Base-by-base conservation (phyloP, 2,329 filamentous ascomycete genomes). In the Phoma sp. region DNA sequence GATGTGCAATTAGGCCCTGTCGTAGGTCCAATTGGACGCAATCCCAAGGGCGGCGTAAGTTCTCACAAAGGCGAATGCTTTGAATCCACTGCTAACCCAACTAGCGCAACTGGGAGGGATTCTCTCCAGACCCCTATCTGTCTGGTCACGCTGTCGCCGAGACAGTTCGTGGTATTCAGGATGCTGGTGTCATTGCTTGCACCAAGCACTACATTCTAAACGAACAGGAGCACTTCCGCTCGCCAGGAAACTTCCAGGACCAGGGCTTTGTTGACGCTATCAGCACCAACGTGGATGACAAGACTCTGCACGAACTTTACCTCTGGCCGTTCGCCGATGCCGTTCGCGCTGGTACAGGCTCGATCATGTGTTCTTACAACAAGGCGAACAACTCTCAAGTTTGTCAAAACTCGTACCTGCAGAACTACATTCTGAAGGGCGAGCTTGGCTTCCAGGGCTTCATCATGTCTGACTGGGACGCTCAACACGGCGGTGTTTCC, bases 371-470 rank as follows among this genome's bases (percentile, higher is more conserved):
- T 72, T 86, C 86, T 0, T 92, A 92, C 78, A 86, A 91, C 67
- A 88, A 90, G 68, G 72, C 92, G 74, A 96, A 96, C 78, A 91
- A 91, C 74, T 91, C 86, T 7, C 92, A 92, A 64, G 83, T 77
- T 19, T 95, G 91, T 76, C 89, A 94, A 68, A 95, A 95, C 78
- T 89, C 87, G 27, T 87, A 89, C 67, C 75, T 89, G 9, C 77
- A 92, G 62, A 95, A 95, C 70, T 85, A 87, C 39, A 76, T 95
- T 2, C 80, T 95, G 64, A 95, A 95, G 78, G 83, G 84, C 25
- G 90, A 95, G 75, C 81, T 94, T 0, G 90, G 89, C 37, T 94
- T 94, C 77, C 89, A 92, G 63, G 90, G 90, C 0, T 91, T 91
- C 65, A 57, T 57, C 32, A 67, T 76, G 67, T 73, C 83, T n/a